Conservation (phyloP, 2,329 filamentous ascomycete genomes). For the Colletotrichum lentis region DNA sequence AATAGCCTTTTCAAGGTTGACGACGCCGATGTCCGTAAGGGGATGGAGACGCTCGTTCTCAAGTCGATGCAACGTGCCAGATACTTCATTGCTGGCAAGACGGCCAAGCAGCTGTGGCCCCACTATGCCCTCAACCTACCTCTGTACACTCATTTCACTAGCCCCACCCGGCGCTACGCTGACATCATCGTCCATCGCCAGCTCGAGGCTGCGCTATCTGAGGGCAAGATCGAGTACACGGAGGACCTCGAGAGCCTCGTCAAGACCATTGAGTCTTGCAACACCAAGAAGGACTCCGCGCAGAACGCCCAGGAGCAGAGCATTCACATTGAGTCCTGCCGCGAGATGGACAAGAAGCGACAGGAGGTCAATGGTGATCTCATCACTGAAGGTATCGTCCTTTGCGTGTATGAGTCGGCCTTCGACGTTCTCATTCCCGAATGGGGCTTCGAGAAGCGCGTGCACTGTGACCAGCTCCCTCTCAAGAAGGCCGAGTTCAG, state of each 20-base stretch:
- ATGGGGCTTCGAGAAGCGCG: conserved; percentile 98
- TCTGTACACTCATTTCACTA: conserved; percentile 96
- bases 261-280: conserved; percentile 95
- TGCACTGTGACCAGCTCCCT: conserved; percentile 97
- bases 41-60: conserved; percentile 94
- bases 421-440: conserved; percentile 98
- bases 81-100: conserved; percentile 87
- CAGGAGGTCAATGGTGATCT: conserved; percentile 89
- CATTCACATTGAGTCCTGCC: conserved; percentile 97
- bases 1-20: conserved; percentile 95
- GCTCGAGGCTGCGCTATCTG: conserved; percentile 84
- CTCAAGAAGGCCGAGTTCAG: conserved; percentile 99
- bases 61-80: conserved; percentile 98
- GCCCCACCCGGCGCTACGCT: conserved; percentile 91
- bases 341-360: conserved; percentile 91
- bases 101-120: conserved; percentile 77
- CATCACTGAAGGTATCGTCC: conserved; percentile 92
- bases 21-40: conserved; percentile 88
- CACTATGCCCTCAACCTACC: conserved; percentile 95
- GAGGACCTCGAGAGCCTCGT: conserved; percentile 88
- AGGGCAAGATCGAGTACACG: conserved; percentile 81
- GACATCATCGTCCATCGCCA: conserved; percentile 97
- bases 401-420: conserved; percentile 97
- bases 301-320: conserved; percentile 98
- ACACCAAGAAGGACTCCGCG: conserved; percentile 98